A percentile compares a stretch with the other conserved stretches of the same genome.
phyloP scores from a whole-genome alignment of 768 basidiomycete genomes.

The Pleurotus platypus region DNA sequence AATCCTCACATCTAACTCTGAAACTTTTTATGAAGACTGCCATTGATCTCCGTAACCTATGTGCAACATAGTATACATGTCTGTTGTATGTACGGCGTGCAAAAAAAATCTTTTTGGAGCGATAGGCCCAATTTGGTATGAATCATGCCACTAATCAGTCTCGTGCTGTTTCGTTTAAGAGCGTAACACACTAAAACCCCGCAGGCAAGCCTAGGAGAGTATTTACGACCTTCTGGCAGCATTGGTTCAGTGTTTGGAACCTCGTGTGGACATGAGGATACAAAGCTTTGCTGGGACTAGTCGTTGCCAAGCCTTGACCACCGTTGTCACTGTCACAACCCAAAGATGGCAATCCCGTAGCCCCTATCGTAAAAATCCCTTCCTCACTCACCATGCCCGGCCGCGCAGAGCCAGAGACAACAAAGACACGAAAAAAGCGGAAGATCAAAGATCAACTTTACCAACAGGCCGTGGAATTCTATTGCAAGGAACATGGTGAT shows the following conservation, averaged over 20 bases:
- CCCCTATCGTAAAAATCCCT: background rate
- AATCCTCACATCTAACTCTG: background rate
- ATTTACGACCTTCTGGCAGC: too few relatives aligned
- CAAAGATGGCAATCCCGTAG: background rate
- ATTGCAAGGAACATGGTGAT: conserved; percentile 5
- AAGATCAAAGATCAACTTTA: background rate
- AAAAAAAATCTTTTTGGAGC: background rate
- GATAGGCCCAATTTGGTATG: background rate
- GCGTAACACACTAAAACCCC: too few relatives aligned
- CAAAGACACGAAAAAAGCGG: conserved; percentile 10
- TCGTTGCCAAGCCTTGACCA: background rate
- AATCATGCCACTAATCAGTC: background rate
- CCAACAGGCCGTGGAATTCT: conserved; percentile 6
- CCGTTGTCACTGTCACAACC: background rate
- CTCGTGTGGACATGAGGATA: background rate
- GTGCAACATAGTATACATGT: background rate
- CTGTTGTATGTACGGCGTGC: background rate
- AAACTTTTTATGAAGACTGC: background rate
- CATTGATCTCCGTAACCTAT: background rate
- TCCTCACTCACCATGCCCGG: conserved; percentile 3
- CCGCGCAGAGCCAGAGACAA: conserved; percentile 14
- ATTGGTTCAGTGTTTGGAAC: conserved; percentile 1
- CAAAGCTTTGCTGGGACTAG: background rate
- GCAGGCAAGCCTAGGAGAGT: too few relatives aligned
- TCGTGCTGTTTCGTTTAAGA: background rate